Evolutionary conservation across 2,329 filamentous ascomycete genomes (phyloP).

Genomic region (Phyllosticta citriasiana): DNA sequence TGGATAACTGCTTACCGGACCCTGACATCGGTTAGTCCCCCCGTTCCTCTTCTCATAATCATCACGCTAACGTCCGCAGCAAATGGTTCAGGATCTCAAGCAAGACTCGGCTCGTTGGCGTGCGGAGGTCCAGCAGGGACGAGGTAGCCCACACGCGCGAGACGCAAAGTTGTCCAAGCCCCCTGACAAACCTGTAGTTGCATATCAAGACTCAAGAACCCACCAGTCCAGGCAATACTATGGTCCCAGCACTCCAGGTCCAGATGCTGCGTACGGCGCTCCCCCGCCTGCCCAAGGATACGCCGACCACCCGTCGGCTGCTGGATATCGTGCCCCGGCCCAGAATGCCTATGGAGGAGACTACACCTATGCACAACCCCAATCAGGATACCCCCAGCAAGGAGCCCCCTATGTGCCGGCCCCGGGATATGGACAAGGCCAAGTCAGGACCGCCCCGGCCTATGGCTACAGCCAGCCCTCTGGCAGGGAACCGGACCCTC

Average conservation of each 20-base stretch:
- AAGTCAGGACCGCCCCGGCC: conserved; percentile 11
- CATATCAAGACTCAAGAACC: conserved; percentile 34
- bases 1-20: conserved; percentile 44
- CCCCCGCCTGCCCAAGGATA: conserved; percentile 18
- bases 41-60: neutral
- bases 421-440: conserved; percentile 17
- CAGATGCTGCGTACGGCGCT: conserved; percentile 12
- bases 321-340: conserved; percentile 15
- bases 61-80: conserved; percentile 18
- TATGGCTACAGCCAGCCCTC: conserved; percentile 22
- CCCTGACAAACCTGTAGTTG: conserved; percentile 36
- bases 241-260: conserved; percentile 19
- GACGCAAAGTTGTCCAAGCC: conserved; percentile 32
- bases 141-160: conserved; percentile 38
- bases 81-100: conserved; percentile 42
- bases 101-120: conserved; percentile 38
- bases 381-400: conserved; percentile 25
- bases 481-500: conserved; percentile 15
- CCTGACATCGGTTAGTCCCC: conserved; percentile 35
- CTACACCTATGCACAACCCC: conserved; percentile 22
- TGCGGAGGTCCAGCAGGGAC: conserved; percentile 24
- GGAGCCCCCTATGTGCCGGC: conserved; percentile 19
- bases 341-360: conserved; percentile 12
- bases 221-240: conserved; percentile 34
- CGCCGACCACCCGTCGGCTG: conserved; percentile 24